These are phyloP conservation scores for Cubamyces lactineus DNA, from an alignment of 768 basidiomycete genomes.

Conservation along the genomic window DNA sequence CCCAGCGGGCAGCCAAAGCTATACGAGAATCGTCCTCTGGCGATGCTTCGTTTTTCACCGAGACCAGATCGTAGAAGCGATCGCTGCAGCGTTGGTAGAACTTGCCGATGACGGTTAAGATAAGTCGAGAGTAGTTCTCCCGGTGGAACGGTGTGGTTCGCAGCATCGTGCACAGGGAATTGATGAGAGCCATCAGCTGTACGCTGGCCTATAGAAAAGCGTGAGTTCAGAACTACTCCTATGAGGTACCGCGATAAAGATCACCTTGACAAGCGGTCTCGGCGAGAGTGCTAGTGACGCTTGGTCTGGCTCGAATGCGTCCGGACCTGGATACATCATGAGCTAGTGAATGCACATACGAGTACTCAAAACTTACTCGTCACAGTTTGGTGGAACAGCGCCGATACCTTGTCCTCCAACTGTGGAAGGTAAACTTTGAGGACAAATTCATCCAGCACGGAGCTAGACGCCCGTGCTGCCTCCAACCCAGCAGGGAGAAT, in stretches of 20 bases:
- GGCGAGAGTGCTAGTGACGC: slow-evolving; percentile 62
- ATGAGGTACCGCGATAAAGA: not conserved
- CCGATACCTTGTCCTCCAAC: slow-evolving; percentile 90
- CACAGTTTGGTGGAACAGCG: slow-evolving; percentile 84
- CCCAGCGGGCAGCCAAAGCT: slow-evolving; percentile 77
- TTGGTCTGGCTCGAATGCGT: slow-evolving; percentile 86
- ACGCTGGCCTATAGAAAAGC: slow-evolving; percentile 63
- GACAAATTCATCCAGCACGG: slow-evolving; percentile 90
- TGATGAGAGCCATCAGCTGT: slow-evolving; percentile 85
- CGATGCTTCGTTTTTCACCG: slow-evolving; percentile 38
- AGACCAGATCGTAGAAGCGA: slow-evolving; percentile 76
- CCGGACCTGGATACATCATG: slow-evolving; percentile 54
- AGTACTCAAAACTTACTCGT: slow-evolving; percentile 50
- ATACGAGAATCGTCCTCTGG: slow-evolving; percentile 41
- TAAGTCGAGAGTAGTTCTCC: slow-evolving; percentile 93
- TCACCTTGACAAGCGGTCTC: slow-evolving; percentile 80
- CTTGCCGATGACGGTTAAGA: slow-evolving; percentile 91
- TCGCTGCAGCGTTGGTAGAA: slow-evolving; percentile 95
- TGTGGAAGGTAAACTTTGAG: slow-evolving; percentile 91
- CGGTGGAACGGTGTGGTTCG: slow-evolving; percentile 91
- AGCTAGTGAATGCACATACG: not conserved
- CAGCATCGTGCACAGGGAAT: slow-evolving; percentile 91
- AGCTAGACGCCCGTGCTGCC: slow-evolving; percentile 63
- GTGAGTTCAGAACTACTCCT: not conserved
- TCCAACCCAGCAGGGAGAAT: slow-evolving; percentile 76